phyloP scores from a whole-genome alignment of 352 stramenopile species.

The Globisporangium apiculatum region DNA sequence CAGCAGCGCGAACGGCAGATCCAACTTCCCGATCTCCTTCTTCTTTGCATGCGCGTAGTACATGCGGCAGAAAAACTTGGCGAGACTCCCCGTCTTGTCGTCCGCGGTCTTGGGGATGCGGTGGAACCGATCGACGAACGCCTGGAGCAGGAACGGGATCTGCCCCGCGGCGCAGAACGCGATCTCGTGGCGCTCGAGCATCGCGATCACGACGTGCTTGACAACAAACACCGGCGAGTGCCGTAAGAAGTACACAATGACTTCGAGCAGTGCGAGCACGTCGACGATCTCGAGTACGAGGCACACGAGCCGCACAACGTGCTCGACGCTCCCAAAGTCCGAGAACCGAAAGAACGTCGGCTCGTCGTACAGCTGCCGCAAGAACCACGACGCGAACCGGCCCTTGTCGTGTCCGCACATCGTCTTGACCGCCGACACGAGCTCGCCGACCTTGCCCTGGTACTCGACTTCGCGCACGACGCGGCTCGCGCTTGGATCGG shows the following conservation, averaged over 20 bases:
- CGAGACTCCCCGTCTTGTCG: slow-evolving; percentile 62
- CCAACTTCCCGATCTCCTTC: slow-evolving; percentile 70
- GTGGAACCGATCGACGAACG: slow-evolving; percentile 80
- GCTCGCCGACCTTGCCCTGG: slow-evolving; percentile 73
- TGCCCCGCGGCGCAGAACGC: slow-evolving; percentile 78
- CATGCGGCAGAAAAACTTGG: slow-evolving; percentile 81
- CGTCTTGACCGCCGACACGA: slow-evolving; percentile 80
- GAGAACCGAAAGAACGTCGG: slow-evolving; percentile 76
- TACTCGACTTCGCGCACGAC: slow-evolving; percentile 77
- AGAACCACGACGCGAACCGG: slow-evolving; percentile 73
- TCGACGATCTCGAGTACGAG: slow-evolving; percentile 82
- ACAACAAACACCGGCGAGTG: slow-evolving; percentile 68
- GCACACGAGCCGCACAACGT: slow-evolving; percentile 73
- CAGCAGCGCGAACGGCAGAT: slow-evolving; percentile 64
- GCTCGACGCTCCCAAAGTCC: slow-evolving; percentile 76
- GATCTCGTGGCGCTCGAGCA: slow-evolving; percentile 81
- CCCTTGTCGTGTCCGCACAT: slow-evolving; percentile 86
- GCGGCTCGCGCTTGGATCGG: slow-evolving; percentile 24
- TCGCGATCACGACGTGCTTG: slow-evolving; percentile 75
- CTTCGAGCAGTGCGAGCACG: slow-evolving; percentile 68
- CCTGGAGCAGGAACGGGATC: slow-evolving; percentile 73
- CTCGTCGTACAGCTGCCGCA: slow-evolving; percentile 81
- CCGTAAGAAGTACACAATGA: slow-evolving; percentile 75
- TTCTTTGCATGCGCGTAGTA: slow-evolving; percentile 81
- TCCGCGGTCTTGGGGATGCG: slow-evolving; percentile 58